Evolutionary conservation across 176 grass and related monocot species (phyloP).

Genomic region (Musa acuminata): DNA sequence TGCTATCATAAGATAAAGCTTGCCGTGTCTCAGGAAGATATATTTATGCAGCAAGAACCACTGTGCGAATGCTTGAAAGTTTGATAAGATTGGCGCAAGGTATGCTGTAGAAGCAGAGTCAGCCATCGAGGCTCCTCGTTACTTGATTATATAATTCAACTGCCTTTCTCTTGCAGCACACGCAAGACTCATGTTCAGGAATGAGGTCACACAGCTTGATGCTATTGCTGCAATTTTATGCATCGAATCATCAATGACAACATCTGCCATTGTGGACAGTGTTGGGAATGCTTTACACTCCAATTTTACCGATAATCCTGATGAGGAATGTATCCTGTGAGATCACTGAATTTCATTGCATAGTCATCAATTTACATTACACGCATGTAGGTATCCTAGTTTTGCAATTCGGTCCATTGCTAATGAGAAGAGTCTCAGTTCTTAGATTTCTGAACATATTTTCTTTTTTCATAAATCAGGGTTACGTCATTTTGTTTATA

Average conservation of each 20-base stretch:
- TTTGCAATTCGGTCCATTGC: conserved; percentile 3
- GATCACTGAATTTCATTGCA: background rate
- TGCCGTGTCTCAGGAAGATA: conserved; percentile 5
- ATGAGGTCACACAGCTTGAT: conserved; percentile 60
- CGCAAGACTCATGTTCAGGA: conserved; percentile 88
- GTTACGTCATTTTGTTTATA: background rate
- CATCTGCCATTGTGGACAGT: conserved; percentile 57
- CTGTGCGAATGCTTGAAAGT: conserved; percentile 94
- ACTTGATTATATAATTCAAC: background rate
- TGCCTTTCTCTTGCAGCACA: conserved; percentile 44
- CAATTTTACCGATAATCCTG: conserved; percentile 73
- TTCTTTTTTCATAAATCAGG: background rate
- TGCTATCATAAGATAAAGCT: conserved; percentile 3
- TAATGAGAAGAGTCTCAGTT: background rate
- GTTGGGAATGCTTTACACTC: conserved; percentile 63
- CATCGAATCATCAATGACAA: conserved; percentile 91
- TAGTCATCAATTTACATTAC: conserved; percentile 12
- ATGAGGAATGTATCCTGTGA: conserved; percentile 80
- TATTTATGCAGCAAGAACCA: conserved; percentile 68
- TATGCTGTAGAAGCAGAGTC: conserved; percentile 12
- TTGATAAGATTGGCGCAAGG: conserved; percentile 96
- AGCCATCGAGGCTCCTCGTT: conserved; percentile 3
- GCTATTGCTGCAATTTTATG: conserved; percentile 84
- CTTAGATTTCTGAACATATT: conserved; percentile 2
- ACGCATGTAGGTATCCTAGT: background rate